Evolutionary conservation across 805 yeast species (phyloP).

Genomic region (Lipomyces mesembrius): DNA sequence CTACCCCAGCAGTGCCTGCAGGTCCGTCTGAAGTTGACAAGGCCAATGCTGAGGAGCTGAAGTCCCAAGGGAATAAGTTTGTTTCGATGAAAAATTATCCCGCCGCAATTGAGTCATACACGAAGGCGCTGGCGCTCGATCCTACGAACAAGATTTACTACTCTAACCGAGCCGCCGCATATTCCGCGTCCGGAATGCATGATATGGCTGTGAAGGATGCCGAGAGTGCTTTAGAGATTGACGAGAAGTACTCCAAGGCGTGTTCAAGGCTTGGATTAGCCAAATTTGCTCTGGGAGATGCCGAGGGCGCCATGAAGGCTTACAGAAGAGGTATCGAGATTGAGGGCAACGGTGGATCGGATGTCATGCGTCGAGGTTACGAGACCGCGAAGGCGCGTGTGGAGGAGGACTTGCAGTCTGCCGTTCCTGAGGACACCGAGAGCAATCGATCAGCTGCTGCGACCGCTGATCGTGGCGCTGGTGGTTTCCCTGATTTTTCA

Average conservation of each 20-base stretch:
- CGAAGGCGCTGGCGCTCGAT: conserved; percentile 73
- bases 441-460: conserved; percentile 17
- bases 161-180: conserved; percentile 97
- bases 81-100: conserved; percentile 78
- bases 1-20: conserved; percentile 41
- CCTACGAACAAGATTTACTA: conserved; percentile 79
- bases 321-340: conserved; percentile 83
- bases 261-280: conserved; percentile 96
- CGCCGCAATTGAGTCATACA: conserved; percentile 74
- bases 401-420: conserved; percentile 59
- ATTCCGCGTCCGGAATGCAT: conserved; percentile 75
- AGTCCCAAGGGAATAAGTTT: conserved; percentile 85
- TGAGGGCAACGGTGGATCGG: conserved; percentile 84
- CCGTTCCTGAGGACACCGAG: conserved; percentile 36
- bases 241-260: conserved; percentile 85
- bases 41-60: conserved; percentile 80
- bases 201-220: conserved; percentile 84
- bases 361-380: conserved; percentile 89
- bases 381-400: conserved; percentile 91
- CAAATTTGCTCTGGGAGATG: conserved; percentile 89
- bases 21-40: conserved; percentile 52
- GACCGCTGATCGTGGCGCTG: conserved; percentile 38
- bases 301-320: conserved; percentile 86
- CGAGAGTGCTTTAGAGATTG: conserved; percentile 72
- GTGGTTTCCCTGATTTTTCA: conserved; percentile 78